Evolutionary conservation across 495 filamentous ascomycete species (phyloP), one percentile per base, ranked within the genome.

Genomic region (Lophiotrema nucula): DNA sequence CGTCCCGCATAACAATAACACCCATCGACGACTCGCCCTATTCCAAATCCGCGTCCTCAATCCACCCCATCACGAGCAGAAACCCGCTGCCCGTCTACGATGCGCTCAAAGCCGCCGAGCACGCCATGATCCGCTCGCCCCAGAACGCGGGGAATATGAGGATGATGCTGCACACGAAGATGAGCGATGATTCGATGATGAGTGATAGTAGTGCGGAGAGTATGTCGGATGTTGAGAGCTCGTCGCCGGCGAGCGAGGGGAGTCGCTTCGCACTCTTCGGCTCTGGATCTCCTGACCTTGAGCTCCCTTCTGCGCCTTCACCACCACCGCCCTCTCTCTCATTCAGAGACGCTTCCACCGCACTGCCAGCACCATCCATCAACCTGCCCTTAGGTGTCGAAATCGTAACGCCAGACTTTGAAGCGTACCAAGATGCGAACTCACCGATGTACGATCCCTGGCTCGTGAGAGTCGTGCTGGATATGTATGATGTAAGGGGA

Each of bases 381-480:
- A 24, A 8, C 15, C 23, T n/a, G 10, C 47, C 15, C 11, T 10
- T 26, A 4, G 11, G n/a, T 25, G 15, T 39, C 15, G 18, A 39
- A 10, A 39, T 35, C 8, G 28, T 11, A 22, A 10, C 47, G 13
- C 5, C 38, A 13, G 18, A 35, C 25, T 5, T 41, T 18, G 39
- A 10, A 8, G 19, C 19, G 13, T 60, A 48, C 26, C 52, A 56
- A 33, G 53, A 62, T 16, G 21, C 41, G 4, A 31, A 16, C 19
- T 22, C 38, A 3, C 58, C 51, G 2, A 56, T 56, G 44, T 62
- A 47, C 27, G 63, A 66, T 45, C 63, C 63, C 35, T 61, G 52
- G 57, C 58, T 66, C 1, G 58, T 66, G 1, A 46, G 53, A 18
- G 44, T 66, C n/a, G 63, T 66, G 16, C 37, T 66, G 25, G 63